Base-by-base conservation (phyloP, 2,329 filamentous ascomycete genomes). In the Ophiocordyceps robertsii region DNA sequence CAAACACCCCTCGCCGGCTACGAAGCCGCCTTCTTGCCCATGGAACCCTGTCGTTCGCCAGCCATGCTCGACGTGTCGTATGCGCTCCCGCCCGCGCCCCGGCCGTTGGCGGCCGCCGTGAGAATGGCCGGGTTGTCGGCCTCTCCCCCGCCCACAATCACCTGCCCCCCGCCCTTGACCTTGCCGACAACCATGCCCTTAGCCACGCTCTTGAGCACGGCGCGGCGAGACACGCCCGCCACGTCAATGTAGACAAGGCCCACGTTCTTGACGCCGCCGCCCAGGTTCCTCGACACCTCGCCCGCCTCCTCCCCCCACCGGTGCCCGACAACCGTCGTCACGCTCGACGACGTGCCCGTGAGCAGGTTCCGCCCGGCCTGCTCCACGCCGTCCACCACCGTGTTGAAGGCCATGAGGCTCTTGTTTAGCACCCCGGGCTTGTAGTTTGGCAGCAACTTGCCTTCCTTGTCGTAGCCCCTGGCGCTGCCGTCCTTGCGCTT, bases 241-340 rank as follows among this genome's bases (percentile, higher is more conserved):
- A 93, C 90, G 53, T 98, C 92, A 46, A 98, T 95, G 58, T 98
- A 98, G 29, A 98, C 92, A 27, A 98, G 71, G 6, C 89, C 92
- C 8, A 96, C 92, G 51, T 96, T 98, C 71, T 92, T 95, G 54
- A 95, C 80, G 21, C 89, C 90, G 6, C 86, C 82, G 1, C 87
- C 84, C 17, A 98, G 63, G 42, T 84, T 72, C 36, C 72, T 72
- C 2, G 87, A 82, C 14, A 96, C 70, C 31, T 80, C 72, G 14
- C 88, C 86, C 0, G 92, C 92, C 62, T 98, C 87, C 1, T 74
- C 57, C 5, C 92, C 92, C 68, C 89, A 98, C 48, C 79, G 81
- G 62, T 96, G 92, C n/a, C 80, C 75, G 3, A 96, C 86, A 41
- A 95, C 81, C 1, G 82, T 85, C 31, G 79, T 87, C 21, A 90